These are phyloP conservation scores for Byssoonygena ceratinophila DNA, from an alignment of 2,329 filamentous ascomycete genomes.

Conservation along the genomic window DNA sequence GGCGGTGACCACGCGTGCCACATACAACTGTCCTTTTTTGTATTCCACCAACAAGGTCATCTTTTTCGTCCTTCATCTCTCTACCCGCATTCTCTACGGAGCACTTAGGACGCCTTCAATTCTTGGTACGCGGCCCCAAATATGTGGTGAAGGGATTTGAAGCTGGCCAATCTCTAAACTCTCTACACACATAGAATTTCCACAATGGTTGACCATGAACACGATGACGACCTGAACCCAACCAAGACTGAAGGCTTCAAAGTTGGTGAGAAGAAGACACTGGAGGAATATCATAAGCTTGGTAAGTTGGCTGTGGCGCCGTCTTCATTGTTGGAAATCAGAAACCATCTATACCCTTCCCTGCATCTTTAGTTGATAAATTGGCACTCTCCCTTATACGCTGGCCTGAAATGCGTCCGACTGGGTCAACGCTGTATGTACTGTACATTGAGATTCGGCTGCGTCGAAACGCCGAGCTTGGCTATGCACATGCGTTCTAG, in stretches of 20 bases:
- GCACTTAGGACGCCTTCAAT: no score
- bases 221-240: slow-evolving; percentile 71
- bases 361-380: neutral
- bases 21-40: neutral
- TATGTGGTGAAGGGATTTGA: neutral
- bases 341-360: neutral
- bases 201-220: slow-evolving; percentile 51
- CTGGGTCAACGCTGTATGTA: neutral
- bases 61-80: no score
- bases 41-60: neutral
- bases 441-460: neutral
- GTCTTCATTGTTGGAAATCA: neutral
- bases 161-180: neutral
- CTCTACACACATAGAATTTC: slow-evolving; percentile 2
- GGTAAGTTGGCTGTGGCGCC: slow-evolving; percentile 47
- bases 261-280: slow-evolving; percentile 95
- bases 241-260: slow-evolving; percentile 94
- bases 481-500: neutral
- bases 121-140: neutral
- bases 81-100: no score
- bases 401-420: neutral
- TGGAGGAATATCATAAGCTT: slow-evolving; percentile 88
- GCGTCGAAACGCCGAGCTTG: neutral
- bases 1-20: neutral
- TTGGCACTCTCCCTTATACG: neutral